Conservation (phyloP, 2,329 filamentous ascomycete species). For the Diplodia intermedia region DNA sequence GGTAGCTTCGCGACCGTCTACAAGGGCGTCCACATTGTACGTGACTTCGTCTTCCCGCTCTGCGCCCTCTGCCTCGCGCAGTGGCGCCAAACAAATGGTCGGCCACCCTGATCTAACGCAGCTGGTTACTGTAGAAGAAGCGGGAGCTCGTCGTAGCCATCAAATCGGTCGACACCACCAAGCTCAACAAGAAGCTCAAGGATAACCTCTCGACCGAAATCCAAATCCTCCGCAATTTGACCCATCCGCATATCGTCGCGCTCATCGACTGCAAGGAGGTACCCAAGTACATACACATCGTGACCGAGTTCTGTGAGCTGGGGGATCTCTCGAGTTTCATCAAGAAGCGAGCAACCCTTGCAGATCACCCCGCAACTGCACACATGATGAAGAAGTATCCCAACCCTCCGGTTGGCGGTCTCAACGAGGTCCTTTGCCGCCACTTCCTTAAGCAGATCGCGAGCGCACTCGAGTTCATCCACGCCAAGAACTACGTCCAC, state of each 20-base stretch:
- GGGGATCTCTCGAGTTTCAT: constrained; percentile 96
- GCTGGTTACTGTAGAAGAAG: constrained; percentile 64
- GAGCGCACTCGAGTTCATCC: constrained; percentile 88
- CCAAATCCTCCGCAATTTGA: constrained; percentile 88
- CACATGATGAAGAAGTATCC: constrained; percentile 96
- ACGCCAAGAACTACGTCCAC: constrained; percentile 86
- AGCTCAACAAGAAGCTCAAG: constrained; percentile 93
- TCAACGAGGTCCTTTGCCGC: constrained; percentile 94
- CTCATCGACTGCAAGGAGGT: constrained; percentile 94
- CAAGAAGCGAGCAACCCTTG: constrained; percentile 85
- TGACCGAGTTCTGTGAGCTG: constrained; percentile 98
- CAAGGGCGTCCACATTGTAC: constrained; percentile 81
- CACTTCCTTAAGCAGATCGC: constrained; percentile 96
- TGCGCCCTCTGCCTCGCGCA: neutral
- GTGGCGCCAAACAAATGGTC: neutral
- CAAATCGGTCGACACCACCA: constrained; percentile 91
- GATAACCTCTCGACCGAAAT: constrained; percentile 97
- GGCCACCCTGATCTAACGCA: constrained; percentile 31
- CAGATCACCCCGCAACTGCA: constrained; percentile 78
- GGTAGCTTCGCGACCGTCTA: constrained; percentile 98
- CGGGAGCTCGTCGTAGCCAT: constrained; percentile 89
- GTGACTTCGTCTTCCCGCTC: constrained; percentile 43
- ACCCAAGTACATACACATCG: constrained; percentile 85
- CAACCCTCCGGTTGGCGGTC: constrained; percentile 78
- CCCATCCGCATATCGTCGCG: constrained; percentile 95